Evolutionary conservation across 2,329 filamentous ascomycete species (phyloP).

Genomic region (Aspergillus sp.): DNA sequence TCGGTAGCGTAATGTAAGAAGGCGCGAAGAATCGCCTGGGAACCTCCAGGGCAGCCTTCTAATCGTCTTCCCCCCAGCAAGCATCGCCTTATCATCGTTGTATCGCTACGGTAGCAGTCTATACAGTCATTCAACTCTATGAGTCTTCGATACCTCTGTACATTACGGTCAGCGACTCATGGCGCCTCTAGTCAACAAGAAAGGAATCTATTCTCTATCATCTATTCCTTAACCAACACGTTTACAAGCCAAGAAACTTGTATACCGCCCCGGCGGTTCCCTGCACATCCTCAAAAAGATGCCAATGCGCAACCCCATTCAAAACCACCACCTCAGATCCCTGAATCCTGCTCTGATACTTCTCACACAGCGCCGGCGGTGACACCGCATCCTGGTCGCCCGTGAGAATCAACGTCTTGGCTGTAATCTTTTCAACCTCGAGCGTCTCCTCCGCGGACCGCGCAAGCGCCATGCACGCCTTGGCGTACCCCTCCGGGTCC

Average conservation of each 20-base stretch:
- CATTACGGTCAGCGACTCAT: no score
- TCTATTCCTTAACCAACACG: background rate
- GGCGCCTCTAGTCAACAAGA: background rate
- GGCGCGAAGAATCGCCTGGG: no score
- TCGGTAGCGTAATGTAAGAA: no score
- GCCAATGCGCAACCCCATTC: conserved; percentile 55
- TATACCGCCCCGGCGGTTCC: background rate
- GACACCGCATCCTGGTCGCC: conserved; percentile 53
- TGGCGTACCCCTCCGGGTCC: conserved; percentile 60
- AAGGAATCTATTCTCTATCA: background rate
- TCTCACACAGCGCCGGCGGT: conserved; percentile 41
- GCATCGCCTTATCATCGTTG: no score
- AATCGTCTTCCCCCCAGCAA: no score
- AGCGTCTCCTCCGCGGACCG: conserved; percentile 36
- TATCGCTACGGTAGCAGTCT: no score
- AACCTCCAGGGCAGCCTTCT: no score
- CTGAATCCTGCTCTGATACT: conserved; percentile 28
- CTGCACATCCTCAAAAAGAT: conserved; percentile 53
- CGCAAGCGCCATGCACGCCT: conserved; percentile 57
- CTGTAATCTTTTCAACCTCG: conserved; percentile 38
- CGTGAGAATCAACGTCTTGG: conserved; percentile 48
- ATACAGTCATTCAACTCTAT: no score
- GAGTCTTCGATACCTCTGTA: no score
- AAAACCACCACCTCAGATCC: conserved; percentile 35
- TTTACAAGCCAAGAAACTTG: background rate